Percentiles rank a stretch among this genome's conserved stretches.
Evolutionary conservation across 2,329 filamentous ascomycete species (phyloP).

Genomic region (Colletotrichum abscissum): DNA sequence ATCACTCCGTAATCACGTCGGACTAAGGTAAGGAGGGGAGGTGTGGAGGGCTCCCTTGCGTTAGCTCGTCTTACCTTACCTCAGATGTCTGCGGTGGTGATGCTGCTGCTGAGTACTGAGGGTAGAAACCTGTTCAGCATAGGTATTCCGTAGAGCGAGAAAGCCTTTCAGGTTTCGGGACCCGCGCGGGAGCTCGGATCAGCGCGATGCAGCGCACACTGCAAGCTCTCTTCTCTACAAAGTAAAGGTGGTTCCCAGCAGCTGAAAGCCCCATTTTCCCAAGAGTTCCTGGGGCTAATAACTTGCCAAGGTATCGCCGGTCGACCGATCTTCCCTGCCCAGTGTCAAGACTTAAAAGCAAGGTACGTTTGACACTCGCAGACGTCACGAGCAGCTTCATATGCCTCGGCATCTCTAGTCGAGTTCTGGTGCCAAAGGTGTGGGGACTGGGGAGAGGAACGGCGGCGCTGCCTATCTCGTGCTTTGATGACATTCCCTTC

Average conservation of each 20-base stretch:
- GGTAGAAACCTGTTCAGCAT: too few species aligned
- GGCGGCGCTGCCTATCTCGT: neutral
- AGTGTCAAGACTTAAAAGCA: too few species aligned
- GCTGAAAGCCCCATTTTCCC: constrained; percentile 7
- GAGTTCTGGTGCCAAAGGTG: neutral
- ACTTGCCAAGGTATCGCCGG: neutral
- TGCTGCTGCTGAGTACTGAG: neutral
- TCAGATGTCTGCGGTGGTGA: neutral
- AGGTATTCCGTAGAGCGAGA: too few species aligned
- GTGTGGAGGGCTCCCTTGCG: neutral
- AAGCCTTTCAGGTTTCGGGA: neutral
- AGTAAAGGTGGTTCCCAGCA: neutral
- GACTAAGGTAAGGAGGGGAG: neutral
- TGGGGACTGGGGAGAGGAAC: too few species aligned
- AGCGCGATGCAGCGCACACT: neutral
- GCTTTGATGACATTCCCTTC: neutral
- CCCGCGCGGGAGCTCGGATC: neutral
- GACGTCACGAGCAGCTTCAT: constrained; percentile 3
- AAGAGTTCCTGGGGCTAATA: neutral
- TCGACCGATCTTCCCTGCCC: neutral
- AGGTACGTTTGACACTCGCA: too few species aligned
- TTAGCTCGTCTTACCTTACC: neutral
- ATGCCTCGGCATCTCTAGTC: constrained; percentile 17
- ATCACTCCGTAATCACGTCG: neutral
- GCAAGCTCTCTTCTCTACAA: neutral